A percentile compares a stretch with the other conserved stretches of the same genome.
Evolutionary conservation across 208 protist genomes (phyloP).

Genomic region (Porcisia deanei): DNA sequence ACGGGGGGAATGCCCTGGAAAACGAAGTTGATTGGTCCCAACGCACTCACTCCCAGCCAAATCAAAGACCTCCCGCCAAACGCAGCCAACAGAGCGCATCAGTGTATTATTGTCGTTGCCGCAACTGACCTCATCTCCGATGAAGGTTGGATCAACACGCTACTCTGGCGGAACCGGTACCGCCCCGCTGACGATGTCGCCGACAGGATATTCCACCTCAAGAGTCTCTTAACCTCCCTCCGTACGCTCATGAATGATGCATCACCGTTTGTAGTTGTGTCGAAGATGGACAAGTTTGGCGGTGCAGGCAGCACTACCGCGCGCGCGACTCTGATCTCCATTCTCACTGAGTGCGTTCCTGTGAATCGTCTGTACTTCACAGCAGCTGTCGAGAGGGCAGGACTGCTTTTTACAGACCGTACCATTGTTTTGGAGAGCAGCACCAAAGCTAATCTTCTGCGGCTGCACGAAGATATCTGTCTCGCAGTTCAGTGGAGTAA

Average conservation of each 20-base stretch:
- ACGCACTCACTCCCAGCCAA: slow-evolving; percentile 35
- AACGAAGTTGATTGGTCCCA: slow-evolving; percentile 50
- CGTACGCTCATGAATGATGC: slow-evolving; percentile 59
- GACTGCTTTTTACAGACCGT: slow-evolving; percentile 30
- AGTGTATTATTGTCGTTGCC: slow-evolving; percentile 73
- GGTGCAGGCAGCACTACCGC: slow-evolving; percentile 47
- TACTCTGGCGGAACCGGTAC: slow-evolving; percentile 58
- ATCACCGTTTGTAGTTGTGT: slow-evolving; percentile 71
- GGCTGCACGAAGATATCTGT: slow-evolving; percentile 69
- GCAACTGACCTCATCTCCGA: slow-evolving; percentile 80
- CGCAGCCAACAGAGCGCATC: slow-evolving; percentile 60
- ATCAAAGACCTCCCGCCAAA: slow-evolving; percentile 42
- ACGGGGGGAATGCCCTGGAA: slow-evolving; percentile 73
- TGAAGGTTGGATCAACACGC: slow-evolving; percentile 55
- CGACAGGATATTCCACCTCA: slow-evolving; percentile 52
- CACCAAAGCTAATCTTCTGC: slow-evolving; percentile 53
- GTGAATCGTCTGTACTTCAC: slow-evolving; percentile 78
- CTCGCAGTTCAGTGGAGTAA: slow-evolving; percentile 61
- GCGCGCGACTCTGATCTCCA: slow-evolving; percentile 35
- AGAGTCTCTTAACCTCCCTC: slow-evolving; percentile 43
- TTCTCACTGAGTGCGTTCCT: slow-evolving; percentile 66
- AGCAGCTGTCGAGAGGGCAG: slow-evolving; percentile 48
- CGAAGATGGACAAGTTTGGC: slow-evolving; percentile 85
- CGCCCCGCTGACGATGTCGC: slow-evolving; percentile 40
- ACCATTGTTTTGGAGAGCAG: slow-evolving; percentile 46